Conservation (phyloP, 441 rosid species). For the Iberis amara region DNA sequence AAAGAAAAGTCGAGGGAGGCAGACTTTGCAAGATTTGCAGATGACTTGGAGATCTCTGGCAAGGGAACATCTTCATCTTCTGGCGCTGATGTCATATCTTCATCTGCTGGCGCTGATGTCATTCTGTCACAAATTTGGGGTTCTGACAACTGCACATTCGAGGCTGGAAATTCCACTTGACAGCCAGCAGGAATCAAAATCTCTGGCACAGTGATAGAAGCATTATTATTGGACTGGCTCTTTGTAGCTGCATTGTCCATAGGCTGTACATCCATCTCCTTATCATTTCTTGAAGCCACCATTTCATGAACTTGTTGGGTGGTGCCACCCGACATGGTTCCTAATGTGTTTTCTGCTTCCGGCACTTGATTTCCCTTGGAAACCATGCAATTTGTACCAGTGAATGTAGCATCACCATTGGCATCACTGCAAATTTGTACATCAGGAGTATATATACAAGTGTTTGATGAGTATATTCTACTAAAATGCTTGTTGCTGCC, state of each 20-base stretch:
- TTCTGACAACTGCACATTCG: conserved; percentile 24
- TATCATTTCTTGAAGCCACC: conserved; percentile 29
- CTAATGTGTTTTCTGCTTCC: conserved; percentile 30
- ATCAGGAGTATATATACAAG: conserved; percentile 24
- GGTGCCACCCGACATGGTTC: conserved; percentile 31
- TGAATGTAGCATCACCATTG: conserved; percentile 20
- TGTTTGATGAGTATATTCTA: conserved; percentile 21
- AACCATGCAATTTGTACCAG: conserved; percentile 14
- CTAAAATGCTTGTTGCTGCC: conserved; percentile 15
- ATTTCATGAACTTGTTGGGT: conserved; percentile 28
- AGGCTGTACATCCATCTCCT: conserved; percentile 21
- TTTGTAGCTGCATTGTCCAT: conserved; percentile 20
- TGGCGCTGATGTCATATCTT: conserved; percentile 28
- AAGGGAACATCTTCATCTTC: background rate
- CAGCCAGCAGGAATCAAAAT: conserved; percentile 23
- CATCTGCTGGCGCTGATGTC: conserved; percentile 25
- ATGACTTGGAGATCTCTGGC: conserved; percentile 30
- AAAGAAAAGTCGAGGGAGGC: conserved; percentile 21
- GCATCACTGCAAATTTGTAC: conserved; percentile 25
- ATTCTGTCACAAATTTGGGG: conserved; percentile 20
- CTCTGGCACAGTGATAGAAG: conserved; percentile 23
- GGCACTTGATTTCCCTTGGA: conserved; percentile 14
- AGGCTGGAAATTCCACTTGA: conserved; percentile 23
- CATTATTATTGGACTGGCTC: conserved; percentile 19
- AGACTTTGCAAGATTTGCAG: conserved; percentile 22